phyloP scores from a whole-genome alignment of 441 rosid genomes.

The Pelargonium exstipulatum region DNA sequence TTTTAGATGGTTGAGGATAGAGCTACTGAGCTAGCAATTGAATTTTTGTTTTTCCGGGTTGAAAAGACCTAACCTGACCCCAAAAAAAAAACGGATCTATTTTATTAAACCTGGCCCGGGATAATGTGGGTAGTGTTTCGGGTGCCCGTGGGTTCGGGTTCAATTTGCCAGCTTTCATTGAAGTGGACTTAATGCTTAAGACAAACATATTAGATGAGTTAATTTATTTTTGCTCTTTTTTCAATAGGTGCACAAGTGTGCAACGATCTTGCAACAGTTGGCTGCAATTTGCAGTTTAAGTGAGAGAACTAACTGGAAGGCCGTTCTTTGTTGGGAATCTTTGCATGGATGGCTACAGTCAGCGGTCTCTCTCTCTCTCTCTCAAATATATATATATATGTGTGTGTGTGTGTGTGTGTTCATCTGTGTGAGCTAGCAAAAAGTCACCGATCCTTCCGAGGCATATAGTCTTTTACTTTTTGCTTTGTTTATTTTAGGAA shows the following conservation, averaged over 20 bases:
- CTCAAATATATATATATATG: neutral
- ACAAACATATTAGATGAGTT: neutral
- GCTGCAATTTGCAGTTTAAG: slow-evolving; percentile 87
- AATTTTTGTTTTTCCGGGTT: too few species aligned
- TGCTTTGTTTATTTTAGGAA: too few species aligned
- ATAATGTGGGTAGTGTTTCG: too few species aligned
- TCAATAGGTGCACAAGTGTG: slow-evolving; percentile 80
- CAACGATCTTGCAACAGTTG: slow-evolving; percentile 83
- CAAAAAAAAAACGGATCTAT: too few species aligned
- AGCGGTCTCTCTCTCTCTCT: slow-evolving; percentile 56
- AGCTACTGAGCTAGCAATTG: too few species aligned
- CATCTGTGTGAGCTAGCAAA: neutral
- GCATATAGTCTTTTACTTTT: too few species aligned
- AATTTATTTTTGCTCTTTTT: slow-evolving; percentile 13
- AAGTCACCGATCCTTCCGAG: too few species aligned
- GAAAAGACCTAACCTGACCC: too few species aligned
- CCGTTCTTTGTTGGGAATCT: slow-evolving; percentile 72
- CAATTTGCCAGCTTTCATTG: neutral
- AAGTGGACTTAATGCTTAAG: neutral
- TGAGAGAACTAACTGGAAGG: slow-evolving; percentile 70
- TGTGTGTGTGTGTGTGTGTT: neutral
- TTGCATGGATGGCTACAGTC: slow-evolving; percentile 81
- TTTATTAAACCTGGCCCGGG: too few species aligned
- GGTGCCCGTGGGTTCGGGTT: too few species aligned
- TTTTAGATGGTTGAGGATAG: too few species aligned